Evolutionary conservation across 2,329 filamentous ascomycete genomes (phyloP), one percentile per base, ranked within the genome.

Genomic region (Alternaria sp.): DNA sequence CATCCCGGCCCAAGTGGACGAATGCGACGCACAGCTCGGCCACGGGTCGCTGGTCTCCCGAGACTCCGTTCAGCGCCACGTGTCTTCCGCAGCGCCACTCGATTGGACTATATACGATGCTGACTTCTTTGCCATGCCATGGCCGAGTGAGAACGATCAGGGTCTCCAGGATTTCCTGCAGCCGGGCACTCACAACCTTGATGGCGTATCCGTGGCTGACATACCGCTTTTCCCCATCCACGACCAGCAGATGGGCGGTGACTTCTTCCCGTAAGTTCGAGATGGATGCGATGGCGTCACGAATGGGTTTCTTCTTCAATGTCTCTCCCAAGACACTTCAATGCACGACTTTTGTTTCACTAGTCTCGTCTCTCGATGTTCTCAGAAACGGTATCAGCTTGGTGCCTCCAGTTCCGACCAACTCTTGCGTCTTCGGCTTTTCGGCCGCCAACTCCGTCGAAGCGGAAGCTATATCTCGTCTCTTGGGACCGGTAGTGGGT

Each of bases 311-410:
- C 4, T 17, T 25, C 19, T 52, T 36, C 19, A 17, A 12, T 2
- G 1, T 40, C 4, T 52, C 3, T 10, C 43, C n/a, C 11, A 40
- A 40, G 26, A 19, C 5, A 13, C 12, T 36, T 62, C 58, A 67
- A 17, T 46, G 49, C 6, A 60, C 57, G 13, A 76, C 66, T 43
- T 77, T 78, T 9, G 82, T 76, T 61, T 80, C 79, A 52, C 78
- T 81, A 3, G 85, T 86, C 63, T 85, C 83, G 65, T 87, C 84
- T 59, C 85, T 78, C 6, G 84, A 85, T 52, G 83, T 81, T 63
- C 83, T 84, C 60, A 87, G 67, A 63, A 87, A 87, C 0, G 85
- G 84, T 57, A 87, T 85, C 62, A 87, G 69, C 61, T 80, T 82
- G 1, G 85, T 86, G 0, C 84, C 85, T n/a, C 84, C 85, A 1